Base-by-base conservation (phyloP, 345 rosid species). In the Aegle marmelos region DNA sequence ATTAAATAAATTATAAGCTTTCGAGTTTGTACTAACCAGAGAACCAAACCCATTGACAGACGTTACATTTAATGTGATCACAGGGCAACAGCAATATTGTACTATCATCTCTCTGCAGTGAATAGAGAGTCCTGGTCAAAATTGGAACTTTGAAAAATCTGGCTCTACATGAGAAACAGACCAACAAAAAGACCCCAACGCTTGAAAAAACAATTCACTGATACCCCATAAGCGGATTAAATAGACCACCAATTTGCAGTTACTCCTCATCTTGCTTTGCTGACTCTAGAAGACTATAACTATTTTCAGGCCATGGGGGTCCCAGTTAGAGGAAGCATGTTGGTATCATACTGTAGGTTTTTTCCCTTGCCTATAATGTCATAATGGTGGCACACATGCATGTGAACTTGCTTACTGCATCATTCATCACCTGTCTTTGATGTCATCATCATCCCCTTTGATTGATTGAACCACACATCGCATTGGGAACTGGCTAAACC, bases 11-110 rank as follows among this genome's bases (percentile, higher is more conserved):
- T 62, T 14, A 10, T 72, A n/a, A 53, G 22, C 57, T 76, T 62
- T 28, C 2, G 48, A 17, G 28, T 75, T 72, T 70, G 77, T 76
- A 50, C 80, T 57, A 24, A n/a, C 59, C 34, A 73, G 72, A 62
- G 69, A 78, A 76, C 74, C 75, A 72, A 81, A 28, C 74, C 77
- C 73, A 81, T 21, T 39, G 79, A 74, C 62, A 73, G 82, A 87
- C 78, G 64, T 75, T 70, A 79, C 85, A 78, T 80, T 84, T 68
- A 84, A n/a, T 82, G 76, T 3, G 66, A 59, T 68, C 67, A 48
- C 76, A 80, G 85, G 11, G 76, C 57, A 79, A 77, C 82, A 79
- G 80, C 66, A 83, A 76, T 83, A n/a, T n/a, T n/a, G 90, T 80
- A 83, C 87, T 22, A 48, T 68, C 66, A 36, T 74, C 59, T 72